These are phyloP conservation scores for Mycena albidolilacea DNA, from an alignment of 768 basidiomycete species.

Conservation along the genomic window DNA sequence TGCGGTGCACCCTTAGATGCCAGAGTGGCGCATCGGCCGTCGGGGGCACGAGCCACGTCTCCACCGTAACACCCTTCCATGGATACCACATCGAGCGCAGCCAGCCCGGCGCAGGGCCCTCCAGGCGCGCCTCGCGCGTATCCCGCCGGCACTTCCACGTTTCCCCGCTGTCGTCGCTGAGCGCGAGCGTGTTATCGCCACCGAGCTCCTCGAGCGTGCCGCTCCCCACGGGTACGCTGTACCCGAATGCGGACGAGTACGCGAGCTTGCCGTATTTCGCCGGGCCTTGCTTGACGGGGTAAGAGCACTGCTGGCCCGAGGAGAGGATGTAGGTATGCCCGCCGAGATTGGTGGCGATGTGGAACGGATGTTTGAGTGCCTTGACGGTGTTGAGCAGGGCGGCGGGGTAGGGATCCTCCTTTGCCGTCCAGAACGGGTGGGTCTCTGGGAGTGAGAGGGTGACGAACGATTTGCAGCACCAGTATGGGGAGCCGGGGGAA, in stretches of 20 bases:
- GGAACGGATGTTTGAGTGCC: conserved; percentile 72
- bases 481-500: conserved; percentile 83
- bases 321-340: conserved; percentile 81
- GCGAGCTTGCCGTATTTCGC: conserved; percentile 87
- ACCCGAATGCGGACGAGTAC: conserved; percentile 85
- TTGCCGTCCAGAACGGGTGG: conserved; percentile 80
- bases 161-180: conserved; percentile 80
- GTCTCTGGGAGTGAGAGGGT: conserved; percentile 72
- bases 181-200: conserved; percentile 78
- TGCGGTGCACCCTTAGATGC: conserved; percentile 80
- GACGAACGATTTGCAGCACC: conserved; percentile 86
- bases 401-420: conserved; percentile 77
- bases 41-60: conserved; percentile 84
- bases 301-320: conserved; percentile 85
- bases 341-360: conserved; percentile 74
- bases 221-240: conserved; percentile 78
- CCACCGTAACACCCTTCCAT: conserved; percentile 79
- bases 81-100: conserved; percentile 82
- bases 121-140: conserved; percentile 72
- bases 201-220: conserved; percentile 80
- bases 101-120: conserved; percentile 59
- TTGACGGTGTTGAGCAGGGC: conserved; percentile 63
- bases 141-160: conserved; percentile 79
- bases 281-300: conserved; percentile 83
- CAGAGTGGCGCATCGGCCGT: conserved; percentile 69